Evolutionary conservation across 2,329 filamentous ascomycete genomes (phyloP).

Genomic region (Pseudogymnoascus sp.): DNA sequence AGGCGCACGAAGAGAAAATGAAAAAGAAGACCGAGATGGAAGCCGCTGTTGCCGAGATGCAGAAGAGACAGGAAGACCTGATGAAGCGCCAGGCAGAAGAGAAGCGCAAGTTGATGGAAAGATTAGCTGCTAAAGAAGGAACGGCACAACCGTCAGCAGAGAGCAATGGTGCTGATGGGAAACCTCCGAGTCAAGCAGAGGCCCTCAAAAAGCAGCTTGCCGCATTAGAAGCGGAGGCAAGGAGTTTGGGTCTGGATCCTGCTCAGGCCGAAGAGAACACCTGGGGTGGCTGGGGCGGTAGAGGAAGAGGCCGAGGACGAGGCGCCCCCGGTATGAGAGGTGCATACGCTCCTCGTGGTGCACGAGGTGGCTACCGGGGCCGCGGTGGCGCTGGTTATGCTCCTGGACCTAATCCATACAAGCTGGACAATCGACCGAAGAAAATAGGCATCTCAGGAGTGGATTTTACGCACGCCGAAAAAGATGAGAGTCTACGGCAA

Average conservation of each 20-base stretch:
- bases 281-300: slow-evolving; percentile 38
- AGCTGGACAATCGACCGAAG: slow-evolving; percentile 70
- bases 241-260: slow-evolving; percentile 59
- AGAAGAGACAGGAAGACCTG: slow-evolving; percentile 56
- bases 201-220: slow-evolving; percentile 66
- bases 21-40: slow-evolving; percentile 58
- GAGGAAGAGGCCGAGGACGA: slow-evolving; percentile 36
- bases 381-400: slow-evolving; percentile 37
- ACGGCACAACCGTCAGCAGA: slow-evolving; percentile 20
- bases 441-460: slow-evolving; percentile 58
- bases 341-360: slow-evolving; percentile 32
- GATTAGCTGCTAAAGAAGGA: slow-evolving; percentile 51
- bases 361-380: slow-evolving; percentile 37
- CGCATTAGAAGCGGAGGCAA: slow-evolving; percentile 67
- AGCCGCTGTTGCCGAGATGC: slow-evolving; percentile 55
- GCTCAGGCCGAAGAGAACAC: slow-evolving; percentile 39
- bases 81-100: slow-evolving; percentile 60
- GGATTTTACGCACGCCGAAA: slow-evolving; percentile 54
- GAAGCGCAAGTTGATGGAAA: slow-evolving; percentile 54
- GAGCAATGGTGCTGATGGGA: slow-evolving; percentile 26
- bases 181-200: slow-evolving; percentile 47
- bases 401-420: slow-evolving; percentile 43
- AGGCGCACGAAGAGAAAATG: slow-evolving; percentile 58
- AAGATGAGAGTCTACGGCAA: slow-evolving; percentile 64
- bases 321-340: slow-evolving; percentile 29